Evolutionary conservation across 2,329 filamentous ascomycete species (phyloP).

Genomic region (Fusarium tanahbumbuense): DNA sequence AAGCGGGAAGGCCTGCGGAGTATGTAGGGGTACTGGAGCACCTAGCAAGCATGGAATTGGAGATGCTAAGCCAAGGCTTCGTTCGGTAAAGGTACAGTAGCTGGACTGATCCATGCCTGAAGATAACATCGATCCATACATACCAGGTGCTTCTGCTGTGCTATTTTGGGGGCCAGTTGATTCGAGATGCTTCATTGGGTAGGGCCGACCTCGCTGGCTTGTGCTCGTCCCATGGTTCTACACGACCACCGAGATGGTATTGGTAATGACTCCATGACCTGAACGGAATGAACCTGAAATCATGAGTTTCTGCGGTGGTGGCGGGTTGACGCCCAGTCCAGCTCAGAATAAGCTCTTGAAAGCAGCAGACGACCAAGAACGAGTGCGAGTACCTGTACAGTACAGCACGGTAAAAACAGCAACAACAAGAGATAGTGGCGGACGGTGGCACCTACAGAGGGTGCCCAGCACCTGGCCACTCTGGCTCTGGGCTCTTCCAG

Average conservation of each 20-base stretch:
- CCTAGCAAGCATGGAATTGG: constrained; percentile 24
- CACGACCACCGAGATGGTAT: constrained; percentile 36
- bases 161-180: constrained; percentile 37
- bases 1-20: constrained; percentile 33
- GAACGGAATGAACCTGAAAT: constrained; percentile 27
- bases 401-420: background rate
- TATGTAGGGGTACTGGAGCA: constrained; percentile 22
- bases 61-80: constrained; percentile 23
- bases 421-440: constrained; percentile 28
- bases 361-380: constrained; percentile 2
- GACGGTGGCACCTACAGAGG: constrained; percentile 19
- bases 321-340: constrained; percentile 26
- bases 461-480: constrained; percentile 13
- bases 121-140: constrained; percentile 41
- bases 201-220: constrained; percentile 30
- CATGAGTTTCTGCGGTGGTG: constrained; percentile 34
- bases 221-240: constrained; percentile 36
- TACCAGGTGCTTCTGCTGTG: constrained; percentile 32
- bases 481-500: constrained; percentile 9
- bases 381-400: background rate
- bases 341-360: constrained; percentile 14
- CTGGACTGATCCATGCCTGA: constrained; percentile 36
- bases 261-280: constrained; percentile 24
- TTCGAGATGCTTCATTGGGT: constrained; percentile 32
- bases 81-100: constrained; percentile 23